A percentile compares a stretch with the other conserved stretches of the same genome.
phyloP scores from a whole-genome alignment of 768 basidiomycete genomes.

The Wakefieldia striispora region DNA sequence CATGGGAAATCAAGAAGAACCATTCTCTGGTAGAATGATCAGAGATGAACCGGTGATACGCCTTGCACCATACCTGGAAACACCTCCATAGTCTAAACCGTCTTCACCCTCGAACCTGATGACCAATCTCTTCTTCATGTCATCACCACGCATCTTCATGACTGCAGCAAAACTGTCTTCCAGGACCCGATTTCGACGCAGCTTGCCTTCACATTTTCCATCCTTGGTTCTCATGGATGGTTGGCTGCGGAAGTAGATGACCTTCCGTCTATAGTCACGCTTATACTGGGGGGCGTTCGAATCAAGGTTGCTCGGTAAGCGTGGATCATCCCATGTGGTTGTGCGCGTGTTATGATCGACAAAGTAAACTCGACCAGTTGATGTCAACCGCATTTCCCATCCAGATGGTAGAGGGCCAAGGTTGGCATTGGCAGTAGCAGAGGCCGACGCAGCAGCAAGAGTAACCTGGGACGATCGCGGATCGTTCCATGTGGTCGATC shows the following conservation, averaged over 20 bases:
- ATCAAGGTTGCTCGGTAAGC: conserved; percentile 78
- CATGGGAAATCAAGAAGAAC: conserved; percentile 83
- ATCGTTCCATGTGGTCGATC: conserved; percentile 91
- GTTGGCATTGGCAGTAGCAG: conserved; percentile 50
- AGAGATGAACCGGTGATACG: neutral
- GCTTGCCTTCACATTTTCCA: conserved; percentile 85
- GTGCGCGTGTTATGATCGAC: conserved; percentile 90
- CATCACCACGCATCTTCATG: conserved; percentile 74
- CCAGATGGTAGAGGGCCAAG: conserved; percentile 85
- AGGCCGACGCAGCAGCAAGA: conserved; percentile 41
- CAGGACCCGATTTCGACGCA: conserved; percentile 75
- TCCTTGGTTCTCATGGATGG: conserved; percentile 75
- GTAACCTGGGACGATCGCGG: conserved; percentile 60
- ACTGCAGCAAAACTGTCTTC: conserved; percentile 86
- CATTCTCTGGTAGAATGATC: conserved; percentile 55
- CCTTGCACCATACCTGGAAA: conserved; percentile 53
- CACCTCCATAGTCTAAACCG: conserved; percentile 76
- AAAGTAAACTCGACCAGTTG: conserved; percentile 83
- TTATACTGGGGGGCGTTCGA: conserved; percentile 94
- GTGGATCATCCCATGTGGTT: conserved; percentile 92
- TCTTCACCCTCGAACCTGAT: conserved; percentile 80
- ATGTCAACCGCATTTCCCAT: conserved; percentile 94
- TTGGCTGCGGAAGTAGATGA: conserved; percentile 90
- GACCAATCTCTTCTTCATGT: conserved; percentile 68
- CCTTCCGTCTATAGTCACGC: conserved; percentile 87